Conservation (phyloP, 2,329 filamentous ascomycete species). For the Parafenestella ontariensis region DNA sequence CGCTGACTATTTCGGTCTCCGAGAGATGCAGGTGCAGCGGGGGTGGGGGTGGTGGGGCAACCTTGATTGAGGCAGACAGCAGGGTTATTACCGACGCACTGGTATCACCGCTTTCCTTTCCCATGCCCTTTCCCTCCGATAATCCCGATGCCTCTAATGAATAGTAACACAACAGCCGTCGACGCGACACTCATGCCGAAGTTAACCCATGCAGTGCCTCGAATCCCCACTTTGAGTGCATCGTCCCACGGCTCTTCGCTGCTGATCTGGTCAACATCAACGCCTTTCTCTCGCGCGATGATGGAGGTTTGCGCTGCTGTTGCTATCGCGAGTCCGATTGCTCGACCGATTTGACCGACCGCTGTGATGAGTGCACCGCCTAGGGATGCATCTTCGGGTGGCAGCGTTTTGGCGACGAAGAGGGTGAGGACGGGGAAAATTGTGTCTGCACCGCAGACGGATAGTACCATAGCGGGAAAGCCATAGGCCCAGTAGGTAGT, state of each 20-base stretch:
- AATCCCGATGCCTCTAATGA: slow-evolving; percentile 30
- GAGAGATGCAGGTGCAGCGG: neutral
- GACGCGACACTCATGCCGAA: slow-evolving; percentile 47
- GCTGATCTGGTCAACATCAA: slow-evolving; percentile 37
- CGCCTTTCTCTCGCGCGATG: slow-evolving; percentile 32
- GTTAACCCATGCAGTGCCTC: slow-evolving; percentile 51
- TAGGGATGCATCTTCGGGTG: slow-evolving; percentile 69
- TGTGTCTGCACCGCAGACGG: slow-evolving; percentile 71
- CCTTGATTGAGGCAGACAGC: neutral
- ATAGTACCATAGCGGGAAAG: slow-evolving; percentile 70
- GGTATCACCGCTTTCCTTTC: neutral
- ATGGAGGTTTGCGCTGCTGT: slow-evolving; percentile 71
- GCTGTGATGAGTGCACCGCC: slow-evolving; percentile 74
- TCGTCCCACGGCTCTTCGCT: slow-evolving; percentile 32
- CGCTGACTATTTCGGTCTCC: neutral
- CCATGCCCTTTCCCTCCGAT: slow-evolving; percentile 14
- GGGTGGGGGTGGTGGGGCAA: slow-evolving; percentile 1
- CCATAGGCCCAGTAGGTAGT: slow-evolving; percentile 73
- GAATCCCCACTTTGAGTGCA: slow-evolving; percentile 47
- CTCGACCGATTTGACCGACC: slow-evolving; percentile 69
- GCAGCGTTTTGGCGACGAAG: slow-evolving; percentile 69
- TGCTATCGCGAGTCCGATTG: slow-evolving; percentile 70
- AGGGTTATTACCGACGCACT: no score
- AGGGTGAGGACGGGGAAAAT: slow-evolving; percentile 71
- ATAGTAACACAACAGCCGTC: slow-evolving; percentile 42